These are phyloP conservation scores for Colletotrichum brevisporum DNA, from an alignment of 2,329 filamentous ascomycete species.

Conservation along the genomic window DNA sequence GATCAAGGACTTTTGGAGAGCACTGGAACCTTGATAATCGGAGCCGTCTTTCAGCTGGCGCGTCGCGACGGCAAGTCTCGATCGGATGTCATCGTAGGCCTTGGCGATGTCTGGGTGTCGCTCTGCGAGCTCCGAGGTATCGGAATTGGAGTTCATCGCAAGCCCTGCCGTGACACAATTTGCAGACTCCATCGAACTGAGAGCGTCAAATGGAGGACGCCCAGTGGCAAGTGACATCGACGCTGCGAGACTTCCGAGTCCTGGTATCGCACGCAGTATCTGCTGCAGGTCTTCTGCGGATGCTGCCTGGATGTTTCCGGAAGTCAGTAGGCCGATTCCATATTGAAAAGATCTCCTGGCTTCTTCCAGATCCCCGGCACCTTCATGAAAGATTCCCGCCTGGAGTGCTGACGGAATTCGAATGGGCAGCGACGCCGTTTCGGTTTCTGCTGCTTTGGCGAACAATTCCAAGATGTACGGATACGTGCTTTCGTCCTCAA, in stretches of 20 bases:
- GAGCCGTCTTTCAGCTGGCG: background rate
- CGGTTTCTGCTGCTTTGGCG: background rate
- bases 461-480: background rate
- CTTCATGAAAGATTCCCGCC: background rate
- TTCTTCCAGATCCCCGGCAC: background rate
- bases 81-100: background rate
- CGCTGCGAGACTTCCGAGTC: background rate
- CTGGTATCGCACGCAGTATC: background rate
- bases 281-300: conserved; percentile 6
- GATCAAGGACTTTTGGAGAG: background rate
- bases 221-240: background rate
- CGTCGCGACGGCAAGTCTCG: background rate
- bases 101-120: background rate
- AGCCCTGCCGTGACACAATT: background rate
- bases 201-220: background rate
- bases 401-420: background rate
- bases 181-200: background rate
- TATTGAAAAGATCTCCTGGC: background rate
- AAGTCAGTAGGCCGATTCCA: background rate
- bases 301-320: background rate
- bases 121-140: background rate
- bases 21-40: background rate
- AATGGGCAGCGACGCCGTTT: background rate
- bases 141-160: background rate
- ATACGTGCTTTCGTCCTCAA: background rate